These are phyloP conservation scores for Perkinsus marinus DNA, from an alignment of 169 alveolate genomes.

Conservation along the genomic window DNA sequence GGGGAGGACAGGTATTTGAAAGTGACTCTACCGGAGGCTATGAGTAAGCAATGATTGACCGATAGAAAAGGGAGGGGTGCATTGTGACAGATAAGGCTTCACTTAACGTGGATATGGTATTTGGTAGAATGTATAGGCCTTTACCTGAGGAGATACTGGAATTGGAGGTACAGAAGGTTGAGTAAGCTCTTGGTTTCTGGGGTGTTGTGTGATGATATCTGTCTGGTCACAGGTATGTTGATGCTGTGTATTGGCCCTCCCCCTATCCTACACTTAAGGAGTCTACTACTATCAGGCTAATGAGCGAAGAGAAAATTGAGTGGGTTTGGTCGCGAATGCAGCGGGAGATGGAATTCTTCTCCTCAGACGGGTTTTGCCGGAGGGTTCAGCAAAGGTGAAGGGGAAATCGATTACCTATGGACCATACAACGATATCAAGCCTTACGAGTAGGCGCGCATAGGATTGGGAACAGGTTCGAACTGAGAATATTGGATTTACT, in stretches of 20 bases:
- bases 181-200: not conserved
- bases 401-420: not conserved
- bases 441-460: not conserved
- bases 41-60: not conserved
- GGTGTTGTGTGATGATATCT: not conserved
- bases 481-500: not conserved
- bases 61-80: not conserved
- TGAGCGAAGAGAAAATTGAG: not conserved
- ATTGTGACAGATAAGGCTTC: not conserved
- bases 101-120: not conserved
- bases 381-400: not conserved
- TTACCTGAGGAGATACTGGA: not conserved
- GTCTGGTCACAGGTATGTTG: not conserved
- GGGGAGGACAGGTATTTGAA: not conserved
- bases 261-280: not conserved
- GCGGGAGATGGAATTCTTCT: not conserved
- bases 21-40: not conserved
- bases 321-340: not conserved
- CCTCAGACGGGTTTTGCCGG: not conserved
- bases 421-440: not conserved
- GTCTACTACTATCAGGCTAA: not conserved
- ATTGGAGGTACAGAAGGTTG: not conserved
- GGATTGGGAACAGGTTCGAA: not conserved
- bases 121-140: not conserved
- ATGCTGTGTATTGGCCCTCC: not conserved